Percentiles rank a stretch among this genome's conserved stretches.
phyloP scores from a whole-genome alignment of 768 basidiomycete genomes.

The Udeniomyces megalosporus region DNA sequence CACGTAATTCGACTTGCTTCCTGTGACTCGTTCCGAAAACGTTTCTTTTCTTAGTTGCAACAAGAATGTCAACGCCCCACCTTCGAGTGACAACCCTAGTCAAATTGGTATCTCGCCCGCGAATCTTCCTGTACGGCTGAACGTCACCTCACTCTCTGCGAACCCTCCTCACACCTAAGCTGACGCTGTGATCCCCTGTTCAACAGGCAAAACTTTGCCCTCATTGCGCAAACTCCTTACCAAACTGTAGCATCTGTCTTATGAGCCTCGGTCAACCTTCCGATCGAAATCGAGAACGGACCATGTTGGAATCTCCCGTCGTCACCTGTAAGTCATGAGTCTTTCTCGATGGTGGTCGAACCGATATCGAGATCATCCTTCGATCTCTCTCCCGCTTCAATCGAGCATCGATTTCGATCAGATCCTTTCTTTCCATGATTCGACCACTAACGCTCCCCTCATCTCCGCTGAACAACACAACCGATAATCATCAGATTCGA shows the following conservation, averaged over 20 bases:
- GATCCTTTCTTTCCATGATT: no score
- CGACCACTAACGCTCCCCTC: no score
- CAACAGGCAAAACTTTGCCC: background rate
- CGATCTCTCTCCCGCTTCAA: no score
- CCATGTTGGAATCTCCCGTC: background rate
- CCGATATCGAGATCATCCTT: no score
- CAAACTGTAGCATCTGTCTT: conserved; percentile 1
- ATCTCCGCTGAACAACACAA: background rate
- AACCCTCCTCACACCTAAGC: background rate
- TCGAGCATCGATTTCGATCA: no score
- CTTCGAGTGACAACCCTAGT: background rate
- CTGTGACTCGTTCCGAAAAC: no score
- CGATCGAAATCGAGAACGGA: background rate
- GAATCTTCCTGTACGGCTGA: background rate
- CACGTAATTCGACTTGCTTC: no score
- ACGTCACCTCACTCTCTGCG: background rate
- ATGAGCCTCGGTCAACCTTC: background rate
- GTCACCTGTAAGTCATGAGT: background rate
- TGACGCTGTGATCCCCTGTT: background rate
- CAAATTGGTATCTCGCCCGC: background rate
- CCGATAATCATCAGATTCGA: background rate
- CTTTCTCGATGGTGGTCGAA: no score
- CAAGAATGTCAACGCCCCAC: conserved; percentile 3
- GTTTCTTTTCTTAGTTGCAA: background rate
- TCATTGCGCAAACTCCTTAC: background rate